phyloP scores from a whole-genome alignment of 352 stramenopile genomes.

The Stephanocyclus meneghinianus region DNA sequence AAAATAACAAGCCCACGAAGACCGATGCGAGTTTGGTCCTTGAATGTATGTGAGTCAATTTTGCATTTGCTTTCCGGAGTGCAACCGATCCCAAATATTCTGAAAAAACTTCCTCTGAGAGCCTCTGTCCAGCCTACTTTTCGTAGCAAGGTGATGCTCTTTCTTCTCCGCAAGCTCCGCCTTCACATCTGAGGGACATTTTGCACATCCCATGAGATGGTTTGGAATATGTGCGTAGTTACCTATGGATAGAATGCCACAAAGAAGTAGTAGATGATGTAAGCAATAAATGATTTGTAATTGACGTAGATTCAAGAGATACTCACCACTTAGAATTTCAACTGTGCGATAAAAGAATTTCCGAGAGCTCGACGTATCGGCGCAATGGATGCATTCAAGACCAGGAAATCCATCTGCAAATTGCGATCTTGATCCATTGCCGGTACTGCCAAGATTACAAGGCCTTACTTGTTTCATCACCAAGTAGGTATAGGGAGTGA shows the following conservation, averaged over 20 bases:
- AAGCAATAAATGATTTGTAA: background rate
- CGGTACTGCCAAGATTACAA: constrained; percentile 35
- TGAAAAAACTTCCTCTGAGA: constrained; percentile 48
- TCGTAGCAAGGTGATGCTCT: constrained; percentile 33
- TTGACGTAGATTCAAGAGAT: background rate
- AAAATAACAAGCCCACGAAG: no score
- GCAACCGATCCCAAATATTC: constrained; percentile 14
- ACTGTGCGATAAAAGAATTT: constrained; percentile 49
- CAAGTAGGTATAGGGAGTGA: constrained; percentile 44
- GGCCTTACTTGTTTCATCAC: constrained; percentile 42
- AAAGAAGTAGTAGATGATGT: background rate
- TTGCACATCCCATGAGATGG: constrained; percentile 36
- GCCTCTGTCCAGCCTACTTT: constrained; percentile 34
- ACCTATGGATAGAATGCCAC: constrained; percentile 5
- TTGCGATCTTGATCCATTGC: constrained; percentile 35
- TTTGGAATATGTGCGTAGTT: constrained; percentile 57
- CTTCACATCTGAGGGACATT: constrained; percentile 35
- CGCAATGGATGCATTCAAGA: constrained; percentile 46
- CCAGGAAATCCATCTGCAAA: constrained; percentile 49
- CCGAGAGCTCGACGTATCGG: constrained; percentile 22
- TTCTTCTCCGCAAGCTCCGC: constrained; percentile 31
- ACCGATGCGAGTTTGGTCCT: no score
- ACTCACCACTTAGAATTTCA: constrained; percentile 43
- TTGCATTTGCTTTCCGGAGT: constrained; percentile 2
- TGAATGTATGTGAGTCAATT: no score